phyloP scores from a whole-genome alignment of 495 filamentous ascomycete species.

The Aspergillus sparsus region DNA sequence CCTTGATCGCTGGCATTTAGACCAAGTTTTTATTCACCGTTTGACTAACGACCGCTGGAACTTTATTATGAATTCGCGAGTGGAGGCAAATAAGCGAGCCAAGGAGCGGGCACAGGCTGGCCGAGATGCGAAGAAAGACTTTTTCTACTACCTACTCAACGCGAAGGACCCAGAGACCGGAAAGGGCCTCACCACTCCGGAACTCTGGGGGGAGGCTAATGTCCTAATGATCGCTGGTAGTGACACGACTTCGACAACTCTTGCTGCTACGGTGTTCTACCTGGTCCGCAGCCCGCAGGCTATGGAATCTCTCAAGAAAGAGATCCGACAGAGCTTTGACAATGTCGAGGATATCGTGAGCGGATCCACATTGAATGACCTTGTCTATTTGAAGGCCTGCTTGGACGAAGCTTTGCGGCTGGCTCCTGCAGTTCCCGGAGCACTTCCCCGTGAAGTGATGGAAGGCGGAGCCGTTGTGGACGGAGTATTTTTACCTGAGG shows the following conservation, averaged over 20 bases:
- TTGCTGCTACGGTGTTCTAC: constrained; percentile 64
- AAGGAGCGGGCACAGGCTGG: constrained; percentile 46
- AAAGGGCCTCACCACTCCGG: constrained; percentile 62
- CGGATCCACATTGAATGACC: constrained; percentile 49
- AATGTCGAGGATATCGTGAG: constrained; percentile 56
- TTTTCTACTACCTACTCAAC: constrained; percentile 60
- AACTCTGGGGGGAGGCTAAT: constrained; percentile 72
- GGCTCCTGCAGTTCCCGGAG: constrained; percentile 59
- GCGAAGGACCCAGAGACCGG: constrained; percentile 62
- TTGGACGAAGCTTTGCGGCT: constrained; percentile 67
- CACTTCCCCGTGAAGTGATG: constrained; percentile 58
- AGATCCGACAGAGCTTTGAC: constrained; percentile 55
- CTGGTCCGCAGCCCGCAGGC: constrained; percentile 52
- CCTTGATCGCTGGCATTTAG: constrained; percentile 54
- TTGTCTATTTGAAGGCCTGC: constrained; percentile 60
- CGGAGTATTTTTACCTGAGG: constrained; percentile 51
- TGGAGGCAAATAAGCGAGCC: constrained; percentile 57
- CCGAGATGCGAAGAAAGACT: constrained; percentile 63
- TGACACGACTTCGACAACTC: constrained; percentile 60
- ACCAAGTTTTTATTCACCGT: constrained; percentile 59
- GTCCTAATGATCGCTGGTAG: constrained; percentile 60
- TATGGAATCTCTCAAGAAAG: constrained; percentile 46
- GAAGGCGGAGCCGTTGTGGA: constrained; percentile 56
- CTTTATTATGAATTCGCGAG: constrained; percentile 61
- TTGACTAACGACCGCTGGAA: constrained; percentile 59